Evolutionary conservation across 78 protist species (phyloP).

Genomic region (Protostelium mycophagum): DNA sequence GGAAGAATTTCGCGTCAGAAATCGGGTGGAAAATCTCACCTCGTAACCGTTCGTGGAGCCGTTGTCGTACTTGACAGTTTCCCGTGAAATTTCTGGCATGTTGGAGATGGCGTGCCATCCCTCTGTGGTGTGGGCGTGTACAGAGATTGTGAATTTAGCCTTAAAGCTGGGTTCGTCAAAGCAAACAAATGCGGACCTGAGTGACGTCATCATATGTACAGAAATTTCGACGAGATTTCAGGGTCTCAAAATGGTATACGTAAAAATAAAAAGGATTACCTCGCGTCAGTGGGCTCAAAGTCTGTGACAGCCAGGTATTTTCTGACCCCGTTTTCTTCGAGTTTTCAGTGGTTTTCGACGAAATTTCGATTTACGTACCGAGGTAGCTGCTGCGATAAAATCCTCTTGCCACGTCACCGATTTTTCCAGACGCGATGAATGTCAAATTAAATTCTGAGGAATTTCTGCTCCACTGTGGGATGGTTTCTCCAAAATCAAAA

Average conservation of each 20-base stretch:
- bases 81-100: slow-evolving; percentile 4
- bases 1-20: slow-evolving; percentile 8
- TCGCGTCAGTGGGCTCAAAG: slow-evolving; percentile 58
- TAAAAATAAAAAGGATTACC: slow-evolving; percentile 5
- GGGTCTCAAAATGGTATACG: background rate
- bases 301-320: slow-evolving; percentile 37
- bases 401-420: slow-evolving; percentile 22
- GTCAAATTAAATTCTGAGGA: slow-evolving; percentile 8
- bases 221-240: background rate
- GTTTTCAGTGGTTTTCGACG: background rate
- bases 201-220: background rate
- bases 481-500: slow-evolving; percentile 12
- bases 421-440: background rate
- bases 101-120: slow-evolving; percentile 27
- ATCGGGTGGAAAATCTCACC: slow-evolving; percentile 7
- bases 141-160: slow-evolving; percentile 49
- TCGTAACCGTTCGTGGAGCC: background rate
- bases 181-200: slow-evolving; percentile 17
- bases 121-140: background rate
- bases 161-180: slow-evolving; percentile 56
- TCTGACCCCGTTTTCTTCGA: background rate
- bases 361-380: background rate
- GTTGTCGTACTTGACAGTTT: background rate
- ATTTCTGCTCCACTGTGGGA: slow-evolving; percentile 13
- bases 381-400: slow-evolving; percentile 31